A percentile compares a stretch with the other conserved stretches of the same genome.
Conservation (phyloP, 352 stramenopile genomes). For the Phytophthora fragariae region DNA sequence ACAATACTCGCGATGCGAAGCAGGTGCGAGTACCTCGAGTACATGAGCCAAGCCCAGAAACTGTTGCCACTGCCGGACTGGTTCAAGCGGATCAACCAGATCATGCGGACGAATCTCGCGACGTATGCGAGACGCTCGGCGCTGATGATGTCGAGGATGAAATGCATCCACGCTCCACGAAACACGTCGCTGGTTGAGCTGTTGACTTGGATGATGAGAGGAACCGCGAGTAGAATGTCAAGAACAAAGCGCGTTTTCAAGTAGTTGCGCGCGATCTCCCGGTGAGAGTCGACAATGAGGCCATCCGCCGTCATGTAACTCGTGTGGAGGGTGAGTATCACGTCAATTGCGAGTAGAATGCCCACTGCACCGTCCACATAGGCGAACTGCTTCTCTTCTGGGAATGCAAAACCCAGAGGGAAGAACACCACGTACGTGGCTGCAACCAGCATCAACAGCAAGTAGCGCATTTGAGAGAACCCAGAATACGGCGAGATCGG, state of each 20-base stretch:
- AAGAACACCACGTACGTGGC: conserved; percentile 44
- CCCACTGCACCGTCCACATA: conserved; percentile 8
- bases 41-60: conserved; percentile 3
- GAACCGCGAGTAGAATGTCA: conserved; percentile 22
- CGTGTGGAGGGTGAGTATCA: conserved; percentile 44
- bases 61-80: neutral
- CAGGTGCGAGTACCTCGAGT: conserved; percentile 3
- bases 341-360: conserved; percentile 24
- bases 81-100: conserved; percentile 1
- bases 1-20: neutral
- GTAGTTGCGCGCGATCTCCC: conserved; percentile 30
- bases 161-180: neutral
- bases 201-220: conserved; percentile 3
- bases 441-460: conserved; percentile 29
- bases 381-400: conserved; percentile 1
- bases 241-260: conserved; percentile 19
- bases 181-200: neutral
- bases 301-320: conserved; percentile 25
- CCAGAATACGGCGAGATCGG: conserved; percentile 42
- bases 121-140: neutral
- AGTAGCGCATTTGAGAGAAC: conserved; percentile 24
- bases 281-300: conserved; percentile 24
- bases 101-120: neutral
- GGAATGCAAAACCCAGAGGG: conserved; percentile 51
- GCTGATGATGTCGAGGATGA: conserved; percentile 5